Evolutionary conservation across 257 asterid genomes (phyloP).

Genomic region (Solanum tarijense): DNA sequence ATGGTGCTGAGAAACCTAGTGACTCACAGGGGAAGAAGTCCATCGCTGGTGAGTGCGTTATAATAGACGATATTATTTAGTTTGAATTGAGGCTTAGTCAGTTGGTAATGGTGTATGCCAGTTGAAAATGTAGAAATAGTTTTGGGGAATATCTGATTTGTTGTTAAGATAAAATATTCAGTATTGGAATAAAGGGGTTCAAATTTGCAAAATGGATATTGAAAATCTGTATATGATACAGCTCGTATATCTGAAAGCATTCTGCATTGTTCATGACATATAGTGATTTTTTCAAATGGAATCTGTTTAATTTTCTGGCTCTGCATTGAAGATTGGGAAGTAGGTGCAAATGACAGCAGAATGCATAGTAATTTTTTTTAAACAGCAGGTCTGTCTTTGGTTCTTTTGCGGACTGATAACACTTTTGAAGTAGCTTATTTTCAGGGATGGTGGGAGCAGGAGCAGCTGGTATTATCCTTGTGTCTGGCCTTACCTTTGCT

Average conservation of each 20-base stretch:
- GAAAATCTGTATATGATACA: not conserved
- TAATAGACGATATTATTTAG: not conserved
- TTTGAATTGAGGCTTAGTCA: not conserved
- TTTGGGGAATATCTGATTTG: not conserved
- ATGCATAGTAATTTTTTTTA: not conserved
- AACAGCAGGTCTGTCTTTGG: not conserved
- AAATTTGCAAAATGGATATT: not conserved
- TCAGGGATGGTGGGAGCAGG: constrained; percentile 83
- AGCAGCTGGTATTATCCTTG: constrained; percentile 60
- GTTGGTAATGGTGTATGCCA: not conserved
- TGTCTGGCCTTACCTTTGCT: constrained; percentile 68
- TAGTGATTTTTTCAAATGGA: not conserved
- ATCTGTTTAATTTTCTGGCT: not conserved
- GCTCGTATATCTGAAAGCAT: not conserved
- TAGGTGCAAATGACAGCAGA: not conserved
- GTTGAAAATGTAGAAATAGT: not conserved
- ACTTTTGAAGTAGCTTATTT: constrained; percentile 47
- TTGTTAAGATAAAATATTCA: not conserved
- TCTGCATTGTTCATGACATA: not conserved
- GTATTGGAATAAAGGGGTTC: not conserved
- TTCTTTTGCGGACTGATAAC: constrained; percentile 45
- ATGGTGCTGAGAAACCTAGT: constrained; percentile 23
- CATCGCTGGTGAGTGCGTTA: constrained; percentile 30
- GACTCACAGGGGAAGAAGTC: constrained; percentile 42
- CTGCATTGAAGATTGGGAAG: not conserved